These are phyloP conservation scores for Otatea glauca DNA, from an alignment of 176 grass and related monocot species.

Conservation along the genomic window DNA sequence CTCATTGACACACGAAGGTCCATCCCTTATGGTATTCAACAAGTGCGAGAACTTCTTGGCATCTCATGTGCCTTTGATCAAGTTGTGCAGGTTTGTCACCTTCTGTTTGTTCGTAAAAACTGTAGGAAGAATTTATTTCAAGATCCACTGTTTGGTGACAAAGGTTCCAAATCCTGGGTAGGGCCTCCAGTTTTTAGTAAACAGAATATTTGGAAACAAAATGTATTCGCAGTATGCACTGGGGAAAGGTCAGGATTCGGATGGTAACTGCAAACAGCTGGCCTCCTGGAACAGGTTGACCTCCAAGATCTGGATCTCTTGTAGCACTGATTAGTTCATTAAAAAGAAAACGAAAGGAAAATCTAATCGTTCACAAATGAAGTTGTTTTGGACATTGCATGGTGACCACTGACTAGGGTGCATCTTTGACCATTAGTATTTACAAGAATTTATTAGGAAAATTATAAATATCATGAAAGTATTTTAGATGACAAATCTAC, in stretches of 20 bases:
- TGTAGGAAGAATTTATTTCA: neutral
- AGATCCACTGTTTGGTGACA: neutral
- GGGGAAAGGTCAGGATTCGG: neutral
- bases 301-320: neutral
- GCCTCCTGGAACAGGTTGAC: neutral
- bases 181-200: neutral
- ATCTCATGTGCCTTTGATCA: constrained; percentile 98
- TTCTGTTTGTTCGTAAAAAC: constrained; percentile 14
- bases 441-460: neutral
- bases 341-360: neutral
- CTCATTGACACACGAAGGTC: constrained; percentile 85
- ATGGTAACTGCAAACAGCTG: neutral
- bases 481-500: neutral
- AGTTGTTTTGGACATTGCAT: neutral
- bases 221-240: neutral
- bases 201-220: neutral
- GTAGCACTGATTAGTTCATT: neutral
- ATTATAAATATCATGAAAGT: neutral
- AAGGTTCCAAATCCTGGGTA: neutral
- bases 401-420: neutral
- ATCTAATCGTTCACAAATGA: neutral
- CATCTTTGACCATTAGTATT: neutral
- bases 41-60: constrained; percentile 81
- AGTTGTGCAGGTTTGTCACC: constrained; percentile 73
- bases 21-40: constrained; percentile 83